These are phyloP conservation scores for Quercus tomentella DNA, from an alignment of 331 rosid genomes.

Conservation along the genomic window DNA sequence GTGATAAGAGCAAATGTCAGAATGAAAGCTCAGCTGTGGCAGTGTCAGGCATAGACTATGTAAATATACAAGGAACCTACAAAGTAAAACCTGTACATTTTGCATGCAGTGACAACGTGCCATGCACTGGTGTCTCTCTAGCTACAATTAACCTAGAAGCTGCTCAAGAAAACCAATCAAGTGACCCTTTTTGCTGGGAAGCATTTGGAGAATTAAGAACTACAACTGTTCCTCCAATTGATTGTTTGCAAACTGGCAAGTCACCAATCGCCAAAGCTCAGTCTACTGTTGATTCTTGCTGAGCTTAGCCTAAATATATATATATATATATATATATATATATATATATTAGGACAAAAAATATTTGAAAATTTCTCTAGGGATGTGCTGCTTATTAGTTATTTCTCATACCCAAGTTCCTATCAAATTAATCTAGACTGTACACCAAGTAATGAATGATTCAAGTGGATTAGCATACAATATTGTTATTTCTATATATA, in stretches of 20 bases:
- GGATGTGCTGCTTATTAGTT: too few relatives aligned
- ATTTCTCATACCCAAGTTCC: too few relatives aligned
- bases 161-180: constrained; percentile 13
- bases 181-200: constrained; percentile 73
- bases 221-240: constrained; percentile 50
- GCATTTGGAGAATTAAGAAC: constrained; percentile 71
- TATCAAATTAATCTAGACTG: too few relatives aligned
- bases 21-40: constrained; percentile 75
- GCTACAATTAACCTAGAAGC: constrained; percentile 54
- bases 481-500: too few relatives aligned
- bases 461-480: too few relatives aligned
- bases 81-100: constrained; percentile 48
- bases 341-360: too few relatives aligned
- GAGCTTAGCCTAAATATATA: background rate
- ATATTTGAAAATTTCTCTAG: too few relatives aligned
- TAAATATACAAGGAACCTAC: constrained; percentile 64
- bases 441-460: too few relatives aligned
- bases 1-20: constrained; percentile 48
- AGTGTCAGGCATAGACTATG: constrained; percentile 51
- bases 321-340: background rate
- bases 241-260: constrained; percentile 49
- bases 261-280: constrained; percentile 20
- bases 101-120: constrained; percentile 76
- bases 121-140: constrained; percentile 66
- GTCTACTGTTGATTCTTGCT: constrained; percentile 42